Conservation (phyloP, 352 stramenopile species). For the Vaucheria bursata region DNA sequence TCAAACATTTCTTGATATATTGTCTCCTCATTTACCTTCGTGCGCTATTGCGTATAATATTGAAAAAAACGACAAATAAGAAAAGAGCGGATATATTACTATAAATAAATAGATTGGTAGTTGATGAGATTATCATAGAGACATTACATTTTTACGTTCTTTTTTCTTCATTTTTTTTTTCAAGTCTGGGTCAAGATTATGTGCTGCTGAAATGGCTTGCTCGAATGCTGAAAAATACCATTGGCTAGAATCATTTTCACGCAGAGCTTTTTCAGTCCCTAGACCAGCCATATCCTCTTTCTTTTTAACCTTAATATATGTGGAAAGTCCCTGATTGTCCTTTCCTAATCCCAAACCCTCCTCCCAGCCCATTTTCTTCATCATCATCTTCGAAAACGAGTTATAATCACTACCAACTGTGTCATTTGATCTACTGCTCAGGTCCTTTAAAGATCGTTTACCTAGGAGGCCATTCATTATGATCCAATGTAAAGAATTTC, state of each 20-base stretch:
- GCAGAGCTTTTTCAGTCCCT: conserved; percentile 54
- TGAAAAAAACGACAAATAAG: background rate
- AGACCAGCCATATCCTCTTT: conserved; percentile 80
- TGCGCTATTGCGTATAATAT: too few relatives aligned
- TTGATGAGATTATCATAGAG: background rate
- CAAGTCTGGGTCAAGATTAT: conserved; percentile 54
- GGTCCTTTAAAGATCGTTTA: conserved; percentile 34
- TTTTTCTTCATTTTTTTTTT: conserved; percentile 43
- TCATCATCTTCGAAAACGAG: conserved; percentile 67
- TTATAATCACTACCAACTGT: conserved; percentile 29
- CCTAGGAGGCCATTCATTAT: conserved; percentile 15
- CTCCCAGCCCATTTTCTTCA: conserved; percentile 90
- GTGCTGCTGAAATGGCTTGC: conserved; percentile 51
- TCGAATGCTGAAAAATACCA: conserved; percentile 65
- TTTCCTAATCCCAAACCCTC: conserved; percentile 85
- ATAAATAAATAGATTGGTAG: too few relatives aligned
- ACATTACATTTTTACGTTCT: conserved; percentile 7
- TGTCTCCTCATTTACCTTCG: conserved; percentile 14
- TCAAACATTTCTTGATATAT: conserved; percentile 91
- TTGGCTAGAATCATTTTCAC: conserved; percentile 71
- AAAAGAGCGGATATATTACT: background rate
- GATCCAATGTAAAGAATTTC: background rate
- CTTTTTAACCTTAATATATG: conserved; percentile 85
- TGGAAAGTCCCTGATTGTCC: conserved; percentile 78
- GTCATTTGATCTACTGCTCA: conserved; percentile 29